Base-by-base conservation (phyloP, 768 basidiomycete species). In the Tricholomella constricta region DNA sequence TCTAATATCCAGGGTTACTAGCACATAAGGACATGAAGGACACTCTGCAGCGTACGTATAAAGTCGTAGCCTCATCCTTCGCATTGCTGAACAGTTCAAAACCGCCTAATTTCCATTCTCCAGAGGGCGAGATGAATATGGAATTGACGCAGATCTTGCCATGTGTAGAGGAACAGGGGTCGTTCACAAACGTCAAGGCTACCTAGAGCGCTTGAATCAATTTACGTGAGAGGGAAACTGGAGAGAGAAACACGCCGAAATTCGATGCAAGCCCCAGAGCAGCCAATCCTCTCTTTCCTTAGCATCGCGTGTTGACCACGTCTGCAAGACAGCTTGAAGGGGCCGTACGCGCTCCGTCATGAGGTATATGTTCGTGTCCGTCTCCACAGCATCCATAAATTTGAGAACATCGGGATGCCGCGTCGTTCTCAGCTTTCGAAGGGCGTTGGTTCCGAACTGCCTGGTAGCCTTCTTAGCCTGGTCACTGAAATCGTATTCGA, bases 21-120 rank as follows among this genome's bases (percentile, higher is more conserved):
- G 19, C 6, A 48, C 27, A 32, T 17, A 41, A 45, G 10, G 57
- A 36, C 43, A 56, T 58, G 37, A 56, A 27, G 51, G 35, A 17
- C 57, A 20, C 9, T 22, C 44, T 22, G 37, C 36, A 60, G 72
- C 88, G 70, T 72, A 94, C 93, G 77, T 90, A 96, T 64, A 94
- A 73, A 14, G 90, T 81, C 27, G 89, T 82, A 40, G 77, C 68
- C 12, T 90, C 85, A 47, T 98, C 95, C 60, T 85, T 89, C 8
- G 87, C 80, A 59, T 80, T 91, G 61, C 92, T 94, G 56, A 97
- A 69, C 0, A 96, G 72, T 63, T 99, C 97, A 63, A 98, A 94
- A 1, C 96, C 96, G 17, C 92, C 95, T 7, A 99, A 74, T 64
- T 91, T 91, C 97, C 96, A 98, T 73, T 99, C 97, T 5, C 96